Evolutionary conservation across 306 rosid genomes (phyloP).

Genomic region (Malus fusca): DNA sequence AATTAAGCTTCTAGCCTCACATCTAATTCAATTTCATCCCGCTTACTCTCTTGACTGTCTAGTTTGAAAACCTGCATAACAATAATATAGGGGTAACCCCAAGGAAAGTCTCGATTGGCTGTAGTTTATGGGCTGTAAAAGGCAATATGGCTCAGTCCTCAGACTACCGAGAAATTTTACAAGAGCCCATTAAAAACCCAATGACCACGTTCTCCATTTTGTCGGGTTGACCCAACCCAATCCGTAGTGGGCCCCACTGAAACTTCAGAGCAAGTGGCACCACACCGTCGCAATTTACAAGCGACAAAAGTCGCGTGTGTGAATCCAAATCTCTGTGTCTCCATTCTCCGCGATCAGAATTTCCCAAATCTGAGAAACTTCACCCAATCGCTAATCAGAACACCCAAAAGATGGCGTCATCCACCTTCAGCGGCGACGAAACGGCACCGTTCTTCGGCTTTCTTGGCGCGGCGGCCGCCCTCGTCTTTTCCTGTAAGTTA

Average conservation of each 20-base stretch:
- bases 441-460: constrained; percentile 69
- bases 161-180: not conserved
- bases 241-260: not conserved
- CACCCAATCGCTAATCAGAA: not conserved
- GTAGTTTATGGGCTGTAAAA: not conserved
- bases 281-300: not conserved
- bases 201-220: not conserved
- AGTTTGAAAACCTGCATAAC: too few relatives aligned
- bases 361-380: not conserved
- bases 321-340: not conserved
- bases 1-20: too few relatives aligned
- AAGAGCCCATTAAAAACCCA: not conserved
- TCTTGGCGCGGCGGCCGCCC: constrained; percentile 65
- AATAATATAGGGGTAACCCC: not conserved
- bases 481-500: constrained; percentile 47
- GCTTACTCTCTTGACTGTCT: too few relatives aligned
- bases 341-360: constrained; percentile 3
- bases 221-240: not conserved
- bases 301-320: not conserved
- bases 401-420: constrained; percentile 16
- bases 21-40: too few relatives aligned
- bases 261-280: not conserved
- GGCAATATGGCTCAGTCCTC: not conserved
- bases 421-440: constrained; percentile 63
- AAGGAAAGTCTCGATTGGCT: not conserved